Evolutionary conservation across 768 basidiomycete genomes (phyloP).

Genomic region (Auriscalpium orientale): DNA sequence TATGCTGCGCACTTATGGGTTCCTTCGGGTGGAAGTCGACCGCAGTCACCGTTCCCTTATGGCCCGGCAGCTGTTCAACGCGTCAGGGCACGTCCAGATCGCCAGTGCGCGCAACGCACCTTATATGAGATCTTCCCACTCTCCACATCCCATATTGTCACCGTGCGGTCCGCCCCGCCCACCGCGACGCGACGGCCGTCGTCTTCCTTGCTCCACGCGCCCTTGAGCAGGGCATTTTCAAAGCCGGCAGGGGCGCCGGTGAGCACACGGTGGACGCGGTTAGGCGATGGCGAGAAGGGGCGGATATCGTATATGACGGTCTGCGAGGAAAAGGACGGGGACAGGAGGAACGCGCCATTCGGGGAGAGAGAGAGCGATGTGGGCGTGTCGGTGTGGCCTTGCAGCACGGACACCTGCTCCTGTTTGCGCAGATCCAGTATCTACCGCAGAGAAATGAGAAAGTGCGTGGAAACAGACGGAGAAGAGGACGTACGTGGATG

Average conservation of each 20-base stretch:
- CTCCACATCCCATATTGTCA: conserved; percentile 83
- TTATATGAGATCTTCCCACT: conserved; percentile 72
- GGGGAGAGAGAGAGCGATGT: conserved; percentile 91
- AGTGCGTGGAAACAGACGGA: conserved; percentile 5
- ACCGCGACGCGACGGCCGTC: conserved; percentile 78
- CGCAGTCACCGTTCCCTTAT: conserved; percentile 93
- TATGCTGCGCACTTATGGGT: conserved; percentile 68
- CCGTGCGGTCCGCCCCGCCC: conserved; percentile 84
- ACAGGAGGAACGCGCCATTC: conserved; percentile 78
- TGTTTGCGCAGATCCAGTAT: conserved; percentile 87
- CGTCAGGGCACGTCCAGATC: not conserved
- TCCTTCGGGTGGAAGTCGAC: conserved; percentile 96
- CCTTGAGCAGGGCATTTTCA: conserved; percentile 78
- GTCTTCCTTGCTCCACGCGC: conserved; percentile 84
- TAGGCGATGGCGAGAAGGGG: conserved; percentile 84
- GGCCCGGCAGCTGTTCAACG: conserved; percentile 69
- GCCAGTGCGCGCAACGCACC: conserved; percentile 33
- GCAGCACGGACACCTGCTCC: conserved; percentile 70
- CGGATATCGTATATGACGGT: conserved; percentile 88
- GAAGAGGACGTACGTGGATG: conserved; percentile 58
- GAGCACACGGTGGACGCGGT: conserved; percentile 70
- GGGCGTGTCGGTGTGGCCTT: conserved; percentile 88
- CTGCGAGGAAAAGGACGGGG: conserved; percentile 85
- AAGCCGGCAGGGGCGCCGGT: conserved; percentile 91
- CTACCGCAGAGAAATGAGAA: conserved; percentile 30